A percentile compares a stretch with the other conserved stretches of the same genome.
These are phyloP conservation scores for Crithidia sp. DNA, from an alignment of 208 protist species.

Conservation along the genomic window DNA sequence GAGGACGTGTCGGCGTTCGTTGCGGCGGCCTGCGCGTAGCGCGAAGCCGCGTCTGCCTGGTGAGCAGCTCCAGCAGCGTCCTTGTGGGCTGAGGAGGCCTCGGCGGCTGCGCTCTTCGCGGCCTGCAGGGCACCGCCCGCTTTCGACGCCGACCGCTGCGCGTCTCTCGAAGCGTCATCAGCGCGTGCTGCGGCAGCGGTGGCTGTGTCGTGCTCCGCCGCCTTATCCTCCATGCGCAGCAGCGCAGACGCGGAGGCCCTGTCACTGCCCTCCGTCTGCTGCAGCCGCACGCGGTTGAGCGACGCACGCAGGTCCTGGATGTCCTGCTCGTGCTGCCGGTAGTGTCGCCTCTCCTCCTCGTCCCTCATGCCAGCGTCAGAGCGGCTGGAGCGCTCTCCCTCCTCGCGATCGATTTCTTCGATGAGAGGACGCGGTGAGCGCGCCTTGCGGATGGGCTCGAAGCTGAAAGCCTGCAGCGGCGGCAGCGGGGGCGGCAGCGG, in stretches of 20 bases:
- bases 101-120: background rate
- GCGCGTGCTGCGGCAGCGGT: background rate
- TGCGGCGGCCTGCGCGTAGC: background rate
- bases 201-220: background rate
- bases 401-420: conserved; percentile 21
- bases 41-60: background rate
- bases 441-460: background rate
- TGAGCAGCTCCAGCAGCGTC: background rate
- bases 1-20: background rate
- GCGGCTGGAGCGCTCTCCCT: background rate
- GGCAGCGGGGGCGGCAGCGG: conserved; percentile 14
- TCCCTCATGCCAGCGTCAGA: background rate
- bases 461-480: conserved; percentile 3
- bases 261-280: conserved; percentile 10
- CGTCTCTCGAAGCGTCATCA: background rate
- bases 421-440: background rate
- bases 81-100: background rate
- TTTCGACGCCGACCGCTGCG: background rate
- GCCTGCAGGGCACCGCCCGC: background rate
- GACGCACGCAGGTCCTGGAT: conserved; percentile 15
- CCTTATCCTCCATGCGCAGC: conserved; percentile 10
- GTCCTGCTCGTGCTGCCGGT: conserved; percentile 12
- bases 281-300: conserved; percentile 15
- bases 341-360: background rate
- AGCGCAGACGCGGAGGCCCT: background rate